phyloP scores from a whole-genome alignment of 768 basidiomycete genomes.

The Tephrocybe sp. region DNA sequence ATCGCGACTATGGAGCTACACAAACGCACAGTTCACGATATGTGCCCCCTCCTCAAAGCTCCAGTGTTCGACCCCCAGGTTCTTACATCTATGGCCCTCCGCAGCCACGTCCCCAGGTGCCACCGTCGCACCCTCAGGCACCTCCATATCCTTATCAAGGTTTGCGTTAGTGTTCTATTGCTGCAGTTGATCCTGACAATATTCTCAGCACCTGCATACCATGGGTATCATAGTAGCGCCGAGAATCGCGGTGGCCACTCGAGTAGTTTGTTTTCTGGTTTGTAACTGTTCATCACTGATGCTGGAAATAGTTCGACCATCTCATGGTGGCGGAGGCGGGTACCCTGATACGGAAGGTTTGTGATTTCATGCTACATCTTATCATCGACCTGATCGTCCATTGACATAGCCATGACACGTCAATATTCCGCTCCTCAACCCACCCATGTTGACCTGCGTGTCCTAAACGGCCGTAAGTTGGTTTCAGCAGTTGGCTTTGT shows the following conservation, averaged over 20 bases:
- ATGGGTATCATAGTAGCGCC: neutral
- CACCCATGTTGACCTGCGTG: constrained; percentile 3
- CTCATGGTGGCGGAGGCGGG: neutral
- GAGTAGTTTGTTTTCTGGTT: neutral
- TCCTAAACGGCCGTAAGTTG: neutral
- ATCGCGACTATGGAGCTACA: neutral
- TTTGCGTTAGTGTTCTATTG: neutral
- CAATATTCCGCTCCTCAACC: neutral
- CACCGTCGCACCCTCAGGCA: neutral
- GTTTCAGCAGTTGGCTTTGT: neutral
- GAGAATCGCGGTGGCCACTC: neutral
- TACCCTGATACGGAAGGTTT: constrained; percentile 8
- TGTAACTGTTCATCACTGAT: neutral
- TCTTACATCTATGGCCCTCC: neutral
- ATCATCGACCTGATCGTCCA: neutral
- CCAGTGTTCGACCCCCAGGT: neutral
- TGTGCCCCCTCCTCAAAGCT: neutral
- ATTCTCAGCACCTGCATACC: neutral
- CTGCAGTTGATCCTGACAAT: neutral
- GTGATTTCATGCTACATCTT: neutral
- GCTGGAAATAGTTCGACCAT: neutral
- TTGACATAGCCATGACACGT: constrained; percentile 1
- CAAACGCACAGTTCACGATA: neutral
- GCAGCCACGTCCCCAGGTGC: neutral
- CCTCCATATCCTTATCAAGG: neutral